Base-by-base conservation (phyloP, 2,329 filamentous ascomycete species). In the Dactylellina sp. region DNA sequence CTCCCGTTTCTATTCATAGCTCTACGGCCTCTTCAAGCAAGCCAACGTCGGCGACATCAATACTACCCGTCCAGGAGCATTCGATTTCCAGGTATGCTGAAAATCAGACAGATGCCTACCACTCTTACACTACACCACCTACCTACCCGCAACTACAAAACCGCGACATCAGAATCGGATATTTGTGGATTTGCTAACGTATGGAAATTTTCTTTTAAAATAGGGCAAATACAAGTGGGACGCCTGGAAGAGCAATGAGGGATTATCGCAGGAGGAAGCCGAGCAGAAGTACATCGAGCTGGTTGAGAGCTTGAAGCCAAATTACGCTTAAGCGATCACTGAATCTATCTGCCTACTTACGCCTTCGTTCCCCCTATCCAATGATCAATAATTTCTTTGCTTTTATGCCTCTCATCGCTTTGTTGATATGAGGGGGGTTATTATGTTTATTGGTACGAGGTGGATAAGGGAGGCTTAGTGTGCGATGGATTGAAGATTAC, bases 21-120 rank as follows among this genome's bases (percentile, higher is more conserved):
- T 76, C 39, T 76, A 76, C 61, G 75, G 37, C 9, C 64, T 76
- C 32, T 76, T 42, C 59, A 76, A 76, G 37, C 75, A 76, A 39
- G 74, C 74, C 28, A 75, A 18, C 22, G 63, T 68, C 22, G 75
- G 75, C 52, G 74, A 76, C 25, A 50, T 66, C 28, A 70, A 74
- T n/a, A 76, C 63, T 12, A 1, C 3, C 0, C 49, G 61, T n/a
- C 75, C 75, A 0, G 75, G 75, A 40, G 60, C 61, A 22, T 57
- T 76, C 25, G 71, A 66, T 25, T 71, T 76, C 56, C 52, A 71
- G 50, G 63, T 71, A 70, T 16, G 49, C 16, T 35, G 6, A 35
- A 35, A 35, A 35, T n/a, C n/a, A n/a, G n/a, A n/a, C n/a, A n/a
- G n/a, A n/a, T n/a, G n/a, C n/a, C n/a, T n/a, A n/a, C n/a, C n/a